Base-by-base conservation (phyloP, 208 protist species). In the Eutreptiella sp. region DNA sequence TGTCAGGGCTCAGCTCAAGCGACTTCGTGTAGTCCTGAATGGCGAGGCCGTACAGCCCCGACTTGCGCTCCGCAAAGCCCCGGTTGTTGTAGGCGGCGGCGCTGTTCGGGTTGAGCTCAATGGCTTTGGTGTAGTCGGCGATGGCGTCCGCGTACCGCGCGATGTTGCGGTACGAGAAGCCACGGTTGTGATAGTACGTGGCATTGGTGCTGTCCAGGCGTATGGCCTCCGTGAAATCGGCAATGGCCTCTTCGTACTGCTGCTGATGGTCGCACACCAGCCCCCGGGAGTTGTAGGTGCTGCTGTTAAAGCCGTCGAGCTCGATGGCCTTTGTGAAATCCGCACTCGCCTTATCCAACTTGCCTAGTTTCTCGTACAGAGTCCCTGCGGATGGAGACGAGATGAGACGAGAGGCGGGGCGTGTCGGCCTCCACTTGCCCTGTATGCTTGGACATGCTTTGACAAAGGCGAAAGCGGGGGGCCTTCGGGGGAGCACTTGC, bases 211-310 rank as follows among this genome's bases (percentile, higher is more conserved):
- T 70, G 26, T 80, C 61, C n/a, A 89, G 53, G 19, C 43, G 52
- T 38, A 88, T 83, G 4, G 83, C 79, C 5, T 33, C 27, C 16
- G 71, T 80, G 50, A 89, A 87, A 59, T 87, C 79, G 3, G 26
- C 36, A 1, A 85, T 38, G 24, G 85, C 82, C 27, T 79, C 66
- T 24, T 73, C 67, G 53, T 80, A 79, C 39, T 75, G 65, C 32
- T 53, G 69, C 24, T 85, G 61, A 21, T 77, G 73, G 63, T 87
- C 74, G 62, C 75, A 74, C 34, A 77, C 69, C 19, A 90, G 66
- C 9, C 80, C 89, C 24, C 88, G 64, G n/a, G 71, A 71, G 75
- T 89, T 87, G 54, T 79, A 85, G 14, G 78, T 79, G 42, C 80
- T 82, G 26, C 75, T 53, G 36, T 78, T 79, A n/a, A 28, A 27